These are phyloP conservation scores for Ogataea zsoltii DNA, from an alignment of 805 yeast genomes.

Conservation along the genomic window DNA sequence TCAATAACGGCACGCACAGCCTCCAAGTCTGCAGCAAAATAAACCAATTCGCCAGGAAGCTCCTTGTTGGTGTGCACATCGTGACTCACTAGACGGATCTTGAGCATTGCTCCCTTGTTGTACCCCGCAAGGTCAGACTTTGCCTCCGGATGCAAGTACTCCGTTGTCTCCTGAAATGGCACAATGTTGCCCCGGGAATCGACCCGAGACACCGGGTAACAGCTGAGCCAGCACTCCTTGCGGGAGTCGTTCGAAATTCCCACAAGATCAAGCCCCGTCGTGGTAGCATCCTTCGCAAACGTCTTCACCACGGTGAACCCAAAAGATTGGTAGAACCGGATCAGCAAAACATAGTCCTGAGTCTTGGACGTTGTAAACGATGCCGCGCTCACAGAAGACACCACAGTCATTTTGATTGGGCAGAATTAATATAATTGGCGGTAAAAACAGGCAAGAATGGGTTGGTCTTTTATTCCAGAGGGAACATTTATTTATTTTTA, in stretches of 20 bases:
- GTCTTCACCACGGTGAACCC: constrained; percentile 64
- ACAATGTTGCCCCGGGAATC: constrained; percentile 19
- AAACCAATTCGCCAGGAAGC: constrained; percentile 39
- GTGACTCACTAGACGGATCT: constrained; percentile 43
- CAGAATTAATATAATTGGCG: too few relatives aligned
- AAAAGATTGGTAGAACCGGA: constrained; percentile 56
- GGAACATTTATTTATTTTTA: background rate
- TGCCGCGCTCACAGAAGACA: constrained; percentile 46
- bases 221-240: constrained; percentile 71
- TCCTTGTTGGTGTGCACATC: constrained; percentile 37
- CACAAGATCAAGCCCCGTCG: constrained; percentile 33
- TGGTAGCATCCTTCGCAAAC: constrained; percentile 53
- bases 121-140: constrained; percentile 11
- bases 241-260: constrained; percentile 69
- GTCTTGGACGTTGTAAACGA: constrained; percentile 61
- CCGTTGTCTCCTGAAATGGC: constrained; percentile 41
- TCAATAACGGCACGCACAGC: constrained; percentile 23
- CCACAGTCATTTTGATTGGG: constrained; percentile 6
- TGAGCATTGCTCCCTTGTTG: constrained; percentile 46
- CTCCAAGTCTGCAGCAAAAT: constrained; percentile 42
- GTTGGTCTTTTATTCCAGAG: background rate
- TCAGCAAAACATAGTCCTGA: constrained; percentile 44
- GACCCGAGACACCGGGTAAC: constrained; percentile 49
- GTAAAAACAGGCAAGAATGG: too few relatives aligned
- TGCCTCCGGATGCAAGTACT: constrained; percentile 26